A percentile compares a stretch with the other conserved stretches of the same genome.
Conservation (phyloP, 495 filamentous ascomycete genomes). For the Friedmanniomyces simplex region DNA sequence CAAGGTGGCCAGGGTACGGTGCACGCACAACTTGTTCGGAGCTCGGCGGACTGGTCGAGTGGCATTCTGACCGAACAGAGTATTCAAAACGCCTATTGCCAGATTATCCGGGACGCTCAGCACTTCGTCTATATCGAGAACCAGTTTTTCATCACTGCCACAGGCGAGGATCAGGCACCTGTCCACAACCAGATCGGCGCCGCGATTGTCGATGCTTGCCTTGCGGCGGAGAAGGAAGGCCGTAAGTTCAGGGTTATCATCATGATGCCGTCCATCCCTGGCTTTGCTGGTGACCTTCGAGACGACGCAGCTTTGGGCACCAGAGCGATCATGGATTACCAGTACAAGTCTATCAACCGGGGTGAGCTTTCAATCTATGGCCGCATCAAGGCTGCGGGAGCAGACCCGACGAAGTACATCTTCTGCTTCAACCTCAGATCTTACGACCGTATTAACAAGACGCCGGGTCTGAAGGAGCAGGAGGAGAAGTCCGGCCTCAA, state of each 20-base stretch:
- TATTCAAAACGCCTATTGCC: conserved; percentile 85
- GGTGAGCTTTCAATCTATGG: conserved; percentile 84
- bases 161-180: conserved; percentile 72
- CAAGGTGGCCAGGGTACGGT: conserved; percentile 53
- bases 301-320: conserved; percentile 76
- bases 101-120: conserved; percentile 71
- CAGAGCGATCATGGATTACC: conserved; percentile 92
- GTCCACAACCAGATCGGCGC: conserved; percentile 79
- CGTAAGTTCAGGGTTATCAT: conserved; percentile 88
- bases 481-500: conserved; percentile 70
- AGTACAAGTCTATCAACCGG: conserved; percentile 89
- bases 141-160: conserved; percentile 96
- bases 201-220: conserved; percentile 82
- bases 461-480: conserved; percentile 51
- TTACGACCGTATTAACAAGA: conserved; percentile 84
- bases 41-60: conserved; percentile 89
- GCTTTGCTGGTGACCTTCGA: conserved; percentile 84
- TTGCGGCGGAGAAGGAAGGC: conserved; percentile 68
- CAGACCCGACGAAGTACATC: conserved; percentile 70
- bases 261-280: conserved; percentile 80
- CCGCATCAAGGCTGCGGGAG: conserved; percentile 62
- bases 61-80: conserved; percentile 81
- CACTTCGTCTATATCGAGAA: conserved; percentile 97
- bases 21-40: conserved; percentile 73
- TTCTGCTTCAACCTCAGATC: conserved; percentile 87